Base-by-base conservation (phyloP, 306 rosid species). In the Acacia crassicarpa region DNA sequence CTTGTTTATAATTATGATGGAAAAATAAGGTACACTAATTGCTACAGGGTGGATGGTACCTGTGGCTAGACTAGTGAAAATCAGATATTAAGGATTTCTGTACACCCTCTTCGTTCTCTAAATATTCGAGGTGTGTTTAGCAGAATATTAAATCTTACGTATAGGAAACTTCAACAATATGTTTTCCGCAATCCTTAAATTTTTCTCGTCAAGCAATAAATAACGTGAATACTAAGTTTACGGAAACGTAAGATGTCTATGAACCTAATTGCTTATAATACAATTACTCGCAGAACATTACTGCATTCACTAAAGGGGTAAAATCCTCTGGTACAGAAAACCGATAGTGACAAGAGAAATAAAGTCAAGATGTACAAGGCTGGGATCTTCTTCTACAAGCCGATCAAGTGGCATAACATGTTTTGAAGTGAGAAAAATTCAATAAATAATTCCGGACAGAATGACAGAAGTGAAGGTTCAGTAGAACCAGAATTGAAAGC, bases 11-110 rank as follows among this genome's bases (percentile, higher is more conserved):
- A 38, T 44, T 74, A 66, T 80, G 81, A 65, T 38, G 80, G 81
- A 67, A 59, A 58, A 73, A 78, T 73, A 77, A 83, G 81, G 81
- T 41, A 73, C 53, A 77, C 69, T 51, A 2, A 81, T 67, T 27
- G 49, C 48, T 27, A n/a, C 30, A 22, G 20, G 46, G 69, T 23
- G 40, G 46, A 53, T 32, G 40, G 40, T 5, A 16, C 68, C 25
- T 4, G 45, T 46, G 54, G 74, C 35, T 43, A n/a, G 20, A 69
- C 19, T 22, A 43, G 0, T 41, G 10, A 12, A 40, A 40, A 69
- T 43, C 35, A n/a, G 1, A 22, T 48, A 10, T 20, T 6, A 69
- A n/a, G 51, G 30, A 19, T 40, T 38, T 67, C 40, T 30, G 48
- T 2, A 20, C 49, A 9, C 9, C 17, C 41, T 33, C 13, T 8